Base-by-base conservation (phyloP, 495 filamentous ascomycete genomes). In the Penicillium roqueforti region DNA sequence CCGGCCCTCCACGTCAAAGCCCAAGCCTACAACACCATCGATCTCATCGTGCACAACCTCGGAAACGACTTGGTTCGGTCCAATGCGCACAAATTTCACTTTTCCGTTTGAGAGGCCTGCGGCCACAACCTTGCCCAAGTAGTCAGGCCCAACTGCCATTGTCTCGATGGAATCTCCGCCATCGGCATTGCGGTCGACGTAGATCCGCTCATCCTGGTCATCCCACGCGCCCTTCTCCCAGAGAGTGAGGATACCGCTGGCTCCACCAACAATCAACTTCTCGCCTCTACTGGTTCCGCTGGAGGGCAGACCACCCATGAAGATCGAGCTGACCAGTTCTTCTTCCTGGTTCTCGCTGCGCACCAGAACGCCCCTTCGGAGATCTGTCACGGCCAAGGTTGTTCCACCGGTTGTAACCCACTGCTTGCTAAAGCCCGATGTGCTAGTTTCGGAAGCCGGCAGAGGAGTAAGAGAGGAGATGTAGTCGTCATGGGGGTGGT, bases 151-250 rank as follows among this genome's bases (percentile, higher is more conserved):
- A 18, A 82, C 70, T 3, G 83, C 74, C 61, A 95, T 70, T 18
- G 81, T 77, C 65, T 96, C 91, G 34, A 95, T 65, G 39, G 84
- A 84, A 57, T 92, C 89, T 22, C 78, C 78, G 28, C 80, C 85
- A 16, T 73, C 80, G 7, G 60, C 62, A 19, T 69, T 70, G 18
- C 76, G 69, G 48, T 85, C 79, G 8, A 96, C 79, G 43, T 87
- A 80, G 54, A 97, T 84, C 4, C 90, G 81, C 67, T 95, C 90
- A 56, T 93, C 88, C 67, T 95, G 90, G 69, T 96, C 92, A 60
- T 95, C 91, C 92, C 93, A 97, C 1, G 84, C 80, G 1, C 92
- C 93, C 58, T 83, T 87, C 62, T 97, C 91, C 93, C 93, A 98
- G 2, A 97, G 75, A 9, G 92, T 95, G 56, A 97, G 60, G 5